Evolutionary conservation across 495 filamentous ascomycete species (phyloP).

Genomic region (Penicillium robsamsonii): DNA sequence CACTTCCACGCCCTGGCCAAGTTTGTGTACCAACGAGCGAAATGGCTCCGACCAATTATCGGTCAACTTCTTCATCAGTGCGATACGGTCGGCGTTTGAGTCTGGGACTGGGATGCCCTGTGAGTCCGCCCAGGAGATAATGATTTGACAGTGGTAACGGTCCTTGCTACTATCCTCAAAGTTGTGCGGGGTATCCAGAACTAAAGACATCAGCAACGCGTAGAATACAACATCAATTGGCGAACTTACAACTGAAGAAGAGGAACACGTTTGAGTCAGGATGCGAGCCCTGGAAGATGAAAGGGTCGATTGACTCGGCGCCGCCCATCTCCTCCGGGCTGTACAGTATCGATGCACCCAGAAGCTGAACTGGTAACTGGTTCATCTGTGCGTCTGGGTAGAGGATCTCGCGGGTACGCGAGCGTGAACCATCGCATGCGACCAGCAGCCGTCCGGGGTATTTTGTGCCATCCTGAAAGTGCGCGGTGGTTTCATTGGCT

Average conservation of each 20-base stretch:
- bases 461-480: constrained; percentile 52
- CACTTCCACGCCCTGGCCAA: constrained; percentile 48
- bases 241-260: constrained; percentile 48
- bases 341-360: constrained; percentile 46
- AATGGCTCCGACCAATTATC: constrained; percentile 58
- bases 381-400: constrained; percentile 40
- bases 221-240: neutral
- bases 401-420: constrained; percentile 39
- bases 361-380: constrained; percentile 47
- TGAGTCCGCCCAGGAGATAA: constrained; percentile 52
- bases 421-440: constrained; percentile 56
- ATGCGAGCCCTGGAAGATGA: constrained; percentile 60
- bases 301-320: constrained; percentile 53
- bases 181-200: constrained; percentile 49
- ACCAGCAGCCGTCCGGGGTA: constrained; percentile 51
- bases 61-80: constrained; percentile 52
- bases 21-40: constrained; percentile 39
- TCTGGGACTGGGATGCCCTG: constrained; percentile 42
- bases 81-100: constrained; percentile 39
- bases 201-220: constrained; percentile 11
- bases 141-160: constrained; percentile 48
- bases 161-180: constrained; percentile 38
- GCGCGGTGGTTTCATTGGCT: constrained; percentile 36
- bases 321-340: constrained; percentile 37
- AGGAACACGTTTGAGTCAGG: constrained; percentile 55